These are phyloP conservation scores for Leccinum subrobustum DNA, from an alignment of 1,284 basidiomycete species.

Conservation along the genomic window DNA sequence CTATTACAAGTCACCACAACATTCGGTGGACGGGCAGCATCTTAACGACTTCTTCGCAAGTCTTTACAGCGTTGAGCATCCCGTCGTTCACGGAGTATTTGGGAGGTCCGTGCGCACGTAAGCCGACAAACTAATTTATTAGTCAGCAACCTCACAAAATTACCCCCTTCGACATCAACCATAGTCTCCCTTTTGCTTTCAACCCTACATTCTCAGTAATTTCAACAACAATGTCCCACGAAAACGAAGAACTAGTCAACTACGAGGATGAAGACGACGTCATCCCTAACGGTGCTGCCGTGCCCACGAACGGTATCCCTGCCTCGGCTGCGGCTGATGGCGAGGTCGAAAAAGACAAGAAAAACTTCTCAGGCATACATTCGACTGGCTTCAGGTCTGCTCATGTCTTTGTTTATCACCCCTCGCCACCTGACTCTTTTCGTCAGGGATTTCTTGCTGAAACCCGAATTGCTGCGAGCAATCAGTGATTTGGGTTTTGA, in stretches of 20 bases:
- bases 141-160: constrained; percentile 34
- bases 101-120: constrained; percentile 32
- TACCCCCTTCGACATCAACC: constrained; percentile 7
- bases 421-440: constrained; percentile 11
- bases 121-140: constrained; percentile 16
- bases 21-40: constrained; percentile 8
- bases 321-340: constrained; percentile 52
- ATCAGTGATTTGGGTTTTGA: constrained; percentile 99
- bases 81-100: neutral
- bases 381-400: constrained; percentile 90
- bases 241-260: constrained; percentile 87
- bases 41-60: neutral
- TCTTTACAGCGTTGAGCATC: neutral
- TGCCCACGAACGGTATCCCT: constrained; percentile 50
- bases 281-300: constrained; percentile 59
- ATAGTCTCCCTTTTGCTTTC: constrained; percentile 9
- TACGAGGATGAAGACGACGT: constrained; percentile 95
- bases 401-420: constrained; percentile 1
- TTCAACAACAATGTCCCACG: constrained; percentile 56
- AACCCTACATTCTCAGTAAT: constrained; percentile 16
- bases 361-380: constrained; percentile 97
- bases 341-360: constrained; percentile 85
- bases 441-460: constrained; percentile 29
- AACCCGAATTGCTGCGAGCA: constrained; percentile 84
- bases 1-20: constrained; percentile 6